Percentiles rank a stretch among this genome's conserved stretches.
phyloP scores from a whole-genome alignment of 495 filamentous ascomycete species.

The Apodospora peruviana region DNA sequence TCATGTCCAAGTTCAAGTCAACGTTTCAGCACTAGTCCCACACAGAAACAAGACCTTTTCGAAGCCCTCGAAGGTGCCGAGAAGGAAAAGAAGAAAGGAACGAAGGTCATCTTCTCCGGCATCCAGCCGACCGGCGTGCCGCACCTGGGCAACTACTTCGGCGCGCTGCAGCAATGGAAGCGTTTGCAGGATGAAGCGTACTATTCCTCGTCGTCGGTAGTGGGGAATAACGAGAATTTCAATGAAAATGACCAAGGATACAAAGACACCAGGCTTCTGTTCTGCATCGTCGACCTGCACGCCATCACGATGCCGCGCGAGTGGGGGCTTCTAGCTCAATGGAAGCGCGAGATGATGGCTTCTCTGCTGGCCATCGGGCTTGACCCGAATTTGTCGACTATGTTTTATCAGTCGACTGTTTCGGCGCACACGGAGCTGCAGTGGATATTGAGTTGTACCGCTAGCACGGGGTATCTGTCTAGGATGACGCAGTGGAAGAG shows the following conservation, averaged over 20 bases:
- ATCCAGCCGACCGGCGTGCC: constrained; percentile 95
- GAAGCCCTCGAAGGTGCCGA: too few relatives aligned
- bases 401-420: constrained; percentile 81
- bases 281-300: constrained; percentile 86
- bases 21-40: too few relatives aligned
- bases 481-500: constrained; percentile 99
- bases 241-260: too few relatives aligned
- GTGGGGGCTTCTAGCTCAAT: constrained; percentile 47
- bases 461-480: constrained; percentile 80
- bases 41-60: too few relatives aligned
- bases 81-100: too few relatives aligned
- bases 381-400: constrained; percentile 63
- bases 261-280: constrained; percentile 58
- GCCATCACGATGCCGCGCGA: constrained; percentile 77
- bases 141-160: constrained; percentile 95
- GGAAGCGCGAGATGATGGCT: constrained; percentile 69
- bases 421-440: constrained; percentile 79
- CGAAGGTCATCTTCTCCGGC: constrained; percentile 73
- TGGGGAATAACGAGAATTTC: too few relatives aligned
- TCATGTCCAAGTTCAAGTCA: too few relatives aligned
- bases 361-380: constrained; percentile 79
- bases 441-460: constrained; percentile 91
- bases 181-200: constrained; percentile 63
- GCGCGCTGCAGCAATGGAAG: constrained; percentile 84
- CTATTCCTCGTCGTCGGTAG: too few relatives aligned